A percentile compares a stretch with the other conserved stretches of the same genome.
Evolutionary conservation across 495 filamentous ascomycete genomes (phyloP).

Genomic region (Xylaria cubensis): DNA sequence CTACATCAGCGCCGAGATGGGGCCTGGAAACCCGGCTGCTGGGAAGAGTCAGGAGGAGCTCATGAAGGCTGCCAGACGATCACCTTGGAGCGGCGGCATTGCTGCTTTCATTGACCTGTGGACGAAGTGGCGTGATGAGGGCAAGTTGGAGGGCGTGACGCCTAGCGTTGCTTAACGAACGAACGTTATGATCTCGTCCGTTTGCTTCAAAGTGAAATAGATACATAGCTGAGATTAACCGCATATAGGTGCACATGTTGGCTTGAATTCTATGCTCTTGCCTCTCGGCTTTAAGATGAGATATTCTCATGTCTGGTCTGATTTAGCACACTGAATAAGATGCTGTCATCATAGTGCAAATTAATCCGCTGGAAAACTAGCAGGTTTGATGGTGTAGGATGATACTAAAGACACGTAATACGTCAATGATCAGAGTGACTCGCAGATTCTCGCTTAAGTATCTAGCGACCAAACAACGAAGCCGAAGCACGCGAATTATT

Average conservation of each 20-base stretch:
- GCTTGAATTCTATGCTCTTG: neutral
- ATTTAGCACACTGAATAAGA: too few relatives aligned
- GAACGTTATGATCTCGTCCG: neutral
- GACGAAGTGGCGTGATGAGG: conserved; percentile 46
- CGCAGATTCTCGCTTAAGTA: too few relatives aligned
- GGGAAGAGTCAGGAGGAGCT: conserved; percentile 36
- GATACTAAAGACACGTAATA: too few relatives aligned
- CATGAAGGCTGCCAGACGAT: conserved; percentile 39
- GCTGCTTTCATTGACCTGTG: conserved; percentile 47
- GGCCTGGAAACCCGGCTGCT: conserved; percentile 22
- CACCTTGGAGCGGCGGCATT: conserved; percentile 39
- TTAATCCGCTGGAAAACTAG: too few relatives aligned
- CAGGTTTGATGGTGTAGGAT: too few relatives aligned
- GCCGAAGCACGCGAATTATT: too few relatives aligned
- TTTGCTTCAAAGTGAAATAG: neutral
- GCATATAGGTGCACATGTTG: neutral
- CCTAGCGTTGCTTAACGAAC: conserved; percentile 22
- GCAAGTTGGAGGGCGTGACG: conserved; percentile 33
- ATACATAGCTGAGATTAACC: neutral
- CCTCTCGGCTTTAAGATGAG: neutral
- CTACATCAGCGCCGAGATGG: conserved; percentile 61
- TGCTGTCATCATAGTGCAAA: too few relatives aligned
- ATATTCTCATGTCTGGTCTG: neutral
- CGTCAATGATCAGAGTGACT: too few relatives aligned
- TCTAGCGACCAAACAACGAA: too few relatives aligned